phyloP scores from a whole-genome alignment of 352 stramenopile genomes.

The Pythium monospermum region DNA sequence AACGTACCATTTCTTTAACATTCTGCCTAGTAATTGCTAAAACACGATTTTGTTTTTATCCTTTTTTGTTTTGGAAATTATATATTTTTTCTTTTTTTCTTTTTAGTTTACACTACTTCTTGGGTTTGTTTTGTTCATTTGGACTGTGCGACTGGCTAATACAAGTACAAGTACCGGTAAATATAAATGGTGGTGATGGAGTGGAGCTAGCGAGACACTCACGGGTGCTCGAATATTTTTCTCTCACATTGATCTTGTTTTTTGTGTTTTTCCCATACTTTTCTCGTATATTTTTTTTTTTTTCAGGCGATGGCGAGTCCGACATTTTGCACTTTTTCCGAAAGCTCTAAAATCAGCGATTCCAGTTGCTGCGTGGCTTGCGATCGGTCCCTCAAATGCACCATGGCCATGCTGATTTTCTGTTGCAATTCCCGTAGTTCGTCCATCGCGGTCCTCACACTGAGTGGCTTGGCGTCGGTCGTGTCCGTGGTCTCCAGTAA shows the following conservation, averaged over 20 bases:
- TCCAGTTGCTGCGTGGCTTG: slow-evolving; percentile 57
- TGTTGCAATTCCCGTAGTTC: slow-evolving; percentile 61
- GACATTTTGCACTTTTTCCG: slow-evolving; percentile 67
- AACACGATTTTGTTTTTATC: too few species aligned
- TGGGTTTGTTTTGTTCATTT: too few species aligned
- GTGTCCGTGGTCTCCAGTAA: slow-evolving; percentile 35
- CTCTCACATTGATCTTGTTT: too few species aligned
- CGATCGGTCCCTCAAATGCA: slow-evolving; percentile 54
- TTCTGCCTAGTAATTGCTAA: slow-evolving; percentile 56
- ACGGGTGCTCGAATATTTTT: too few species aligned
- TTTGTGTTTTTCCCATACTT: background rate
- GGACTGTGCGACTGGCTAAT: too few species aligned
- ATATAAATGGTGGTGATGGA: too few species aligned
- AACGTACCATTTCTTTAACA: slow-evolving; percentile 78
- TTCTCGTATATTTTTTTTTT: background rate
- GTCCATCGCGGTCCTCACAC: slow-evolving; percentile 44
- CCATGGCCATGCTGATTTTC: slow-evolving; percentile 45
- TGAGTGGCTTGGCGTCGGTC: too few species aligned
- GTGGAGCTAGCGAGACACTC: too few species aligned
- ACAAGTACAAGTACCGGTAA: too few species aligned
- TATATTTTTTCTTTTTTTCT: too few species aligned
- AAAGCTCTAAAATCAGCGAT: slow-evolving; percentile 53
- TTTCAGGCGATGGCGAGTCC: slow-evolving; percentile 45
- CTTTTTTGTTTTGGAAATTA: too few species aligned
- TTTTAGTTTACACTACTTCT: too few species aligned